These are phyloP conservation scores for Limonium bicolor DNA, from an alignment of 148 eudicot genomes.

Conservation along the genomic window DNA sequence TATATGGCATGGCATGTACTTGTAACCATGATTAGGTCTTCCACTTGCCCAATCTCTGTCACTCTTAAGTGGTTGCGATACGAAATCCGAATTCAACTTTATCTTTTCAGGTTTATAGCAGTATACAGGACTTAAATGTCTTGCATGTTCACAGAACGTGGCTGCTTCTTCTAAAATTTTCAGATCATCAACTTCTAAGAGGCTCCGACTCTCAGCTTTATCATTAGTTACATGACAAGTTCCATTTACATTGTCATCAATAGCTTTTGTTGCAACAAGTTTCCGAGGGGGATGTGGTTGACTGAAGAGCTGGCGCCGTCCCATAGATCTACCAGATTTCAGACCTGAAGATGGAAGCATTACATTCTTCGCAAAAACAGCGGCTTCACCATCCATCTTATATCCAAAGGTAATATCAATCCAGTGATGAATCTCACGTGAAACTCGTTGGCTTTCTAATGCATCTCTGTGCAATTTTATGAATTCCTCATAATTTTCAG, in stretches of 20 bases:
- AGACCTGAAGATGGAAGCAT: conserved; percentile 72
- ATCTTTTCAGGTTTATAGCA: conserved; percentile 11
- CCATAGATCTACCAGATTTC: conserved; percentile 44
- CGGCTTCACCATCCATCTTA: conserved; percentile 89
- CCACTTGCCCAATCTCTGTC: conserved; percentile 5
- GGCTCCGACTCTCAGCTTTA: conserved; percentile 9
- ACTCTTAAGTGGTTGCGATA: conserved; percentile 15
- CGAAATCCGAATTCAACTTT: conserved; percentile 10
- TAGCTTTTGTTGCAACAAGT: conserved; percentile 12
- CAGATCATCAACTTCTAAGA: conserved; percentile 27
- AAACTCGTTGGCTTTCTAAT: conserved; percentile 67
- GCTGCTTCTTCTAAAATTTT: conserved; percentile 49
- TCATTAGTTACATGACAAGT: conserved; percentile 1
- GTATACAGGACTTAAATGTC: conserved; percentile 61
- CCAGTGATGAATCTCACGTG: conserved; percentile 80
- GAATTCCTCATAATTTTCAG: conserved; percentile 64
- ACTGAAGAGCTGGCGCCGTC: conserved; percentile 83
- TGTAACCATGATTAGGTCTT: conserved; percentile 10
- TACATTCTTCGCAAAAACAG: conserved; percentile 82
- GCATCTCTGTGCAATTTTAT: conserved; percentile 72
- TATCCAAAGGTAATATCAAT: conserved; percentile 94
- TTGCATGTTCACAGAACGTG: conserved; percentile 67
- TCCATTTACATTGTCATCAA: conserved; percentile 3
- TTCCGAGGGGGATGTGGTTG: conserved; percentile 78
- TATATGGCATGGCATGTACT: conserved; percentile 14